Base-by-base conservation (phyloP, 2,329 filamentous ascomycete species). In the Cryphonectria radicalis region DNA sequence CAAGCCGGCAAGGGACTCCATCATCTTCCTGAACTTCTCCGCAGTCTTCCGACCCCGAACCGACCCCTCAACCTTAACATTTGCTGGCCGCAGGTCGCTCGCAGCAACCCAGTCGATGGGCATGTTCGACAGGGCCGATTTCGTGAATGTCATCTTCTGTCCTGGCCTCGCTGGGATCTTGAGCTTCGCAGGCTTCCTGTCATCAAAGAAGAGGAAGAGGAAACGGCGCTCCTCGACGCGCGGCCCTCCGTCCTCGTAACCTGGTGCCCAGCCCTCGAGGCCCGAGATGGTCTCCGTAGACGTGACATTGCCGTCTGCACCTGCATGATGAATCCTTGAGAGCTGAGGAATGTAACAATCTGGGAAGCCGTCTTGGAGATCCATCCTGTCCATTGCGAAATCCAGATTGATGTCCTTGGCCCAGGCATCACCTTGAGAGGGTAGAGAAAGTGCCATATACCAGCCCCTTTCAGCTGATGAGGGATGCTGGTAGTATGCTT, bases 71-170 rank as follows among this genome's bases (percentile, higher is more conserved):
- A 67, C 60, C 6, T 70, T 35, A 4, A 13, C 2, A 22, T 40
- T 40, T 2, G 14, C 19, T 7, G 14, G 32, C 4, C 71, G 37
- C 10, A 72, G 25, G n/a, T 67, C 22, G n/a, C 22, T 35, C 2
- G 68, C 71, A 11, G 60, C 60, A 1, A 70, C 60, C 71, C 71
- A 72, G 59, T 72, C 71, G 19, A 53, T 57, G 4, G 65, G 71
- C 22, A 66, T 64, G 19, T 50, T 57, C 4, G 2, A 13, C 4
- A 60, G 8, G 2, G 68, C 55, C 40, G 28, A 22, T 46, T 67
- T 64, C 14, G n/a, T 40, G 53, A 72, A 72, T 17, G 25, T 28
- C 57, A 68, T 65, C 64, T 59, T 63, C 64, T 37, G n/a, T 6
- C 50, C 59, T 11, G 67, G 25, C 55, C 5, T 59, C 13, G 13